Base-by-base conservation (phyloP, 2,329 filamentous ascomycete species). In the Endoconidiophora polonica region DNA sequence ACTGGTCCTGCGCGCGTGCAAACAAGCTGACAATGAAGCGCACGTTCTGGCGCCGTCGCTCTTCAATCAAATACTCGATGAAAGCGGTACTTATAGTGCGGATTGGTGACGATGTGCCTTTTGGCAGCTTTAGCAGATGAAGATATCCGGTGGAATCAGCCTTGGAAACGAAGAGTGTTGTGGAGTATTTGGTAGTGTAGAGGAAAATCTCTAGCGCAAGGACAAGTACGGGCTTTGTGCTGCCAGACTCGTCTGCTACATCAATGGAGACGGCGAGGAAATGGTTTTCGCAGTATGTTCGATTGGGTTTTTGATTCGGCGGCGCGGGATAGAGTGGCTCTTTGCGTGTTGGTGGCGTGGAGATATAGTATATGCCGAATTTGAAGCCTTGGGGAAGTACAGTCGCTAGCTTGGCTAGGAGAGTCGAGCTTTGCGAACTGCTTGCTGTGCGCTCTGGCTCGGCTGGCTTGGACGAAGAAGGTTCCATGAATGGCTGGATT, bases 141-240 rank as follows among this genome's bases (percentile, higher is more conserved):
- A 95, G 67, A 61, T 86, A 93, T 22, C 93, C 91, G 0, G 90
- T 95, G 7, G 91, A 95, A 66, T 98, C 91, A 45, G 91, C 91
- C 65, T 98, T 98, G 55, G 88, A 90, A 22, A 98, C 82, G 62
- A 98, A 98, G 49, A 96, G 74, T 3, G 85, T 95, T 1, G 83
- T 94, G 22, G 86, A 75, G 57, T 76, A 74, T 43, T 76, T 74
- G 0, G 88, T 94, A 0, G 79, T 83, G 65, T 93, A 98, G 54
- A 98, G 75, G 58, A 91, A 73, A 47, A 95, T 72, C 62, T 98
- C 91, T 55, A 98, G 73, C 14, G 83, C 90, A 52, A 94, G 80
- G 6, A 90, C 72, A 5, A 95, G 66, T 1, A 93, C 72, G 54
- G 78, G 71, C 16, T 60, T 63, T 3, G 58, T 55, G 2, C 50